Evolutionary conservation across 371 early-diverging fungal genomes (phyloP).

Genomic region (Mucor saturninus): DNA sequence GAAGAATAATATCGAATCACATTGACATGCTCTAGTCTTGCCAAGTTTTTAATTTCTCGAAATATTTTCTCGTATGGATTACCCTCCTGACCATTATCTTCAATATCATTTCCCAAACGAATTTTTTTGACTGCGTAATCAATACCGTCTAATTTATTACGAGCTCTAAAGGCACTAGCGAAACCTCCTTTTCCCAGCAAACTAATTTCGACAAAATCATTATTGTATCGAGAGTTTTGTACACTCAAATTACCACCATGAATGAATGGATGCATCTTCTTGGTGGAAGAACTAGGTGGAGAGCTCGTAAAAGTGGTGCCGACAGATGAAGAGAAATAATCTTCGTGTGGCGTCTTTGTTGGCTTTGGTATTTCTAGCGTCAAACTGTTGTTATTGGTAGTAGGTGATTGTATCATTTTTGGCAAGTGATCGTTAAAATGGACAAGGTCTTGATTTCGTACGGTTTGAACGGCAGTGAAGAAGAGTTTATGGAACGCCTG

Average conservation of each 20-base stretch:
- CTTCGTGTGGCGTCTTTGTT: background rate
- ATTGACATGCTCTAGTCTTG: constrained; percentile 86
- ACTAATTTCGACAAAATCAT: constrained; percentile 83
- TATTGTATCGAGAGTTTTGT: constrained; percentile 76
- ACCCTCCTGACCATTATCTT: constrained; percentile 33
- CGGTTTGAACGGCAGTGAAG: constrained; percentile 74
- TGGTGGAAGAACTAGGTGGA: background rate
- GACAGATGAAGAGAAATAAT: background rate
- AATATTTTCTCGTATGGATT: constrained; percentile 76
- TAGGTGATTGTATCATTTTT: background rate
- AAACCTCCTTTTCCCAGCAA: constrained; percentile 93
- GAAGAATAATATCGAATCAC: constrained; percentile 91
- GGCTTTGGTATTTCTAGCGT: background rate
- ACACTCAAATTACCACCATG: constrained; percentile 43
- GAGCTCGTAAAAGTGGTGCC: background rate
- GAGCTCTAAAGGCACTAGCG: constrained; percentile 81
- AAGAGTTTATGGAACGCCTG: constrained; percentile 84
- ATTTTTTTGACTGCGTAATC: constrained; percentile 93
- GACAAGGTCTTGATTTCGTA: constrained; percentile 45
- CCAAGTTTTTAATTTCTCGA: constrained; percentile 90
- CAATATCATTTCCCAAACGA: constrained; percentile 53
- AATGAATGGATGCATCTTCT: background rate
- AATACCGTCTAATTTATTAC: constrained; percentile 81
- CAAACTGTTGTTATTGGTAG: background rate
- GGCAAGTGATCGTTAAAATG: constrained; percentile 24